Evolutionary conservation across 2,329 filamentous ascomycete genomes (phyloP).

Genomic region (Xylaria sp.): DNA sequence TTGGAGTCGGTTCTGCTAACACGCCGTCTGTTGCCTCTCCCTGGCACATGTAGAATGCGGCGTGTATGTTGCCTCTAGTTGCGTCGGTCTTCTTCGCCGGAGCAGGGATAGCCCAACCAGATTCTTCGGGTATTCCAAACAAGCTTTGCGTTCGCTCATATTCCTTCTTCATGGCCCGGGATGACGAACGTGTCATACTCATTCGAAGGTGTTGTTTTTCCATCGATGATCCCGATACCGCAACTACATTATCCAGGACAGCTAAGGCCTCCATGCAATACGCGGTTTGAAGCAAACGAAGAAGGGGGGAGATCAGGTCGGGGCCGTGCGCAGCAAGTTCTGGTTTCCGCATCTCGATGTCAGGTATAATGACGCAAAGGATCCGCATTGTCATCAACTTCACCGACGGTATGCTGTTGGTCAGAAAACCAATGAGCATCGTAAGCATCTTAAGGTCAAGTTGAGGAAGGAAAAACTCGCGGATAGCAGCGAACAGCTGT

Average conservation of each 20-base stretch:
- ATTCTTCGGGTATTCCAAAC: constrained; percentile 95
- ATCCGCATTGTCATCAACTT: constrained; percentile 94
- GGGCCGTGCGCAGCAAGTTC: constrained; percentile 92
- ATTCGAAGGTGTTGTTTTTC: constrained; percentile 95
- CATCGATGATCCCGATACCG: constrained; percentile 89
- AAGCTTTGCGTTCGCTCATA: constrained; percentile 94
- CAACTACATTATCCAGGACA: constrained; percentile 95
- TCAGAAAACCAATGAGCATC: constrained; percentile 90
- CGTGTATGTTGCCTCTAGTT: constrained; percentile 92
- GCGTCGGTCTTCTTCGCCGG: constrained; percentile 88
- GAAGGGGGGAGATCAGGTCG: constrained; percentile 91
- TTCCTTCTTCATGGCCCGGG: constrained; percentile 87
- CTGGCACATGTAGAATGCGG: constrained; percentile 94
- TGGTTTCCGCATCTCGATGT: constrained; percentile 91
- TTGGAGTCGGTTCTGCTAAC: constrained; percentile 70
- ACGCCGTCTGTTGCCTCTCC: constrained; percentile 69
- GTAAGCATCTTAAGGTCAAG: constrained; percentile 87
- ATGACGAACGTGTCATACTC: constrained; percentile 95
- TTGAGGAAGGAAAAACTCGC: constrained; percentile 81
- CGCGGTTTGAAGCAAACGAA: constrained; percentile 90
- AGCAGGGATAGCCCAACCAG: constrained; percentile 94
- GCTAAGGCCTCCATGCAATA: constrained; percentile 92
- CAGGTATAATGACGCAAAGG: constrained; percentile 83
- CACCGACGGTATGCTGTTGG: constrained; percentile 89
- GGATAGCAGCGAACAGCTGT: constrained; percentile 78